A percentile compares a stretch with the other conserved stretches of the same genome.
These are phyloP conservation scores for Solidago caesia DNA, from an alignment of 129 eudicot species.

Conservation along the genomic window DNA sequence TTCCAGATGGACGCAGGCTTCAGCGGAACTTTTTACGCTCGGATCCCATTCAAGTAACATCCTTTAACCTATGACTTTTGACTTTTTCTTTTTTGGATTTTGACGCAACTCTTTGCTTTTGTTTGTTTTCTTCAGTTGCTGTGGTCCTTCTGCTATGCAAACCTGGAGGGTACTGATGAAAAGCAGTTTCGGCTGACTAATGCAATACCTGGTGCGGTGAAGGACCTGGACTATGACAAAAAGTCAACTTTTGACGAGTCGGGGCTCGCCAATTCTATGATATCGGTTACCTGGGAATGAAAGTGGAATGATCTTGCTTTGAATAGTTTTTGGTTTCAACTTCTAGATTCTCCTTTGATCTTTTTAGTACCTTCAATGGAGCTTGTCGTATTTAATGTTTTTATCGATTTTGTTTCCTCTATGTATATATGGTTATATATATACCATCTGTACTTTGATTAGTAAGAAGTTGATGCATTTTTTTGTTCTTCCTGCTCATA, in stretches of 20 bases:
- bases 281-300: slow-evolving; percentile 78
- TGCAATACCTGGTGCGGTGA: slow-evolving; percentile 71
- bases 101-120: background rate
- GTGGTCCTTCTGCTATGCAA: slow-evolving; percentile 78
- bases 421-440: slow-evolving; percentile 22
- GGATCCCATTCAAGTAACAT: slow-evolving; percentile 67
- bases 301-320: slow-evolving; percentile 11
- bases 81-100: background rate
- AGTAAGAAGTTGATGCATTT: slow-evolving; percentile 1
- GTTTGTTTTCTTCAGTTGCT: slow-evolving; percentile 46
- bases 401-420: slow-evolving; percentile 17
- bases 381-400: slow-evolving; percentile 14
- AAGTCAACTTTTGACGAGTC: slow-evolving; percentile 58
- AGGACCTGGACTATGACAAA: slow-evolving; percentile 47
- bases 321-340: slow-evolving; percentile 33
- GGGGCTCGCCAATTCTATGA: slow-evolving; percentile 72
- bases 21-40: slow-evolving; percentile 79
- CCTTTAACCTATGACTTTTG: slow-evolving; percentile 16
- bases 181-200: slow-evolving; percentile 56
- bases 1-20: slow-evolving; percentile 92
- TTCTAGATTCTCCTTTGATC: slow-evolving; percentile 25
- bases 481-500: background rate
- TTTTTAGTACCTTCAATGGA: slow-evolving; percentile 29
- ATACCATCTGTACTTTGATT: slow-evolving; percentile 16
- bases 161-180: slow-evolving; percentile 50